Evolutionary conservation across 2,329 filamentous ascomycete species (phyloP), one percentile per base, ranked within the genome.

Genomic region (Trichoderma harzianum): DNA sequence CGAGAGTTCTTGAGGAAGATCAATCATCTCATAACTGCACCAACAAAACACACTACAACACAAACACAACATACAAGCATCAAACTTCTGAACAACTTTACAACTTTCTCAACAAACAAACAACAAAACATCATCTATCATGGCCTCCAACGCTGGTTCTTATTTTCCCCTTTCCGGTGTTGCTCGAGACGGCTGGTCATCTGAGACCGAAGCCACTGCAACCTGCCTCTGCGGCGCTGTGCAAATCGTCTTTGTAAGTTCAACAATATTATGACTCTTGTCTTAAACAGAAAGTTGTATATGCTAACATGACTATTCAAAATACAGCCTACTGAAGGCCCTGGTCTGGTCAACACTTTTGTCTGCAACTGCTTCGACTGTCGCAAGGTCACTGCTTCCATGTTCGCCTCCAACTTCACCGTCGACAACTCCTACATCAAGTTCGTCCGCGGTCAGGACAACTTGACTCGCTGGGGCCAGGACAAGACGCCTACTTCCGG

Each of bases 391-490:
- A 69, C 67, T 4, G 67, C 57, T 26, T 69, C 57, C 55, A 69
- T 69, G 67, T 69, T 69, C 57, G 67, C 67, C 30, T 62, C 67
- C 28, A 69, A 69, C 57, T 69, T 69, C 21, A 69, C 67, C 26
- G 39, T 69, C 30, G 39, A 69, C 21, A 69, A 62, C 67, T 69
- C 67, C 10, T 69, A 53, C 28, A 43, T 69, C 16, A 69, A 61
- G 39, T 21, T 36, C 6, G 7, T 69, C 26, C 67, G 67, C 3
- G 67, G 67, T 30, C 7, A 62, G 14, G 67, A 69, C 28, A 69
- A 69, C n/a, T 28, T 69, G 8, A 36, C n/a, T 7, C 28, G 21
- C 3, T 69, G 57, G 67, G 67, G 67, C 57, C 57, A 69, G 39
- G 47, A 24, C 28, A 62, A 69, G 39, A 69, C 67, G 5, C 57